Base-by-base conservation (phyloP, 2,329 filamentous ascomycete genomes). In the Diaporthe citriasiana region DNA sequence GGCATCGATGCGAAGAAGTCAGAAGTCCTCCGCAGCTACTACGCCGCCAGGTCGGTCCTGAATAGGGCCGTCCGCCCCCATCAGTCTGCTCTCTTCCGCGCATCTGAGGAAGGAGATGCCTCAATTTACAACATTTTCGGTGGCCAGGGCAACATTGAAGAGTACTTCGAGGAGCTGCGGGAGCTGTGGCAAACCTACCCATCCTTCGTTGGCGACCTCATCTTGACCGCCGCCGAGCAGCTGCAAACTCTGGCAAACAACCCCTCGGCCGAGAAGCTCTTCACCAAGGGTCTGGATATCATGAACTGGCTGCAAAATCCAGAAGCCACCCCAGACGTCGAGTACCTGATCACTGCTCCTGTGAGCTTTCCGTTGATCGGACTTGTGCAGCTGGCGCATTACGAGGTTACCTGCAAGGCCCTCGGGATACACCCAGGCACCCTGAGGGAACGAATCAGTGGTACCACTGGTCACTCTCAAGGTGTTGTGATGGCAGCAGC, bases 101-200 rank as follows among this genome's bases (percentile, higher is more conserved):
- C 97, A 68, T 95, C 95, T 13, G 92, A 93, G 60, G 95, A 98
- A 76, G 93, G 91, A 76, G 92, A 92, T 72, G 95, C 95, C 71
- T 93, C 91, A 79, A 90, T 99, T 75, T 99, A 98, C 87, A 95
- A 93, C 77, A 95, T 99, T 76, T 98, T 98, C 78, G 97, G 97
- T 75, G 97, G 97, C 9, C 97, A 99, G 83, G 97, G 97, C 79
- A 99, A 99, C 84, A 98, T 99, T 77, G 96, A 99, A 85, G 97
- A 99, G 85, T 99, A 99, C 85, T 99, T 99, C 80, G 96, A 99
- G 78, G 97, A 99, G 87, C 90, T 99, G 76, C 92, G 97, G 73
- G 93, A 97, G 83, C 90, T 98, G 74, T 96, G 96, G 87, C 92
- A 89, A 79, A 98, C 95, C 74, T 99, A 99, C 85, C 93, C 94